phyloP scores from a whole-genome alignment of 768 basidiomycete species.

The Boletus subparvulus region DNA sequence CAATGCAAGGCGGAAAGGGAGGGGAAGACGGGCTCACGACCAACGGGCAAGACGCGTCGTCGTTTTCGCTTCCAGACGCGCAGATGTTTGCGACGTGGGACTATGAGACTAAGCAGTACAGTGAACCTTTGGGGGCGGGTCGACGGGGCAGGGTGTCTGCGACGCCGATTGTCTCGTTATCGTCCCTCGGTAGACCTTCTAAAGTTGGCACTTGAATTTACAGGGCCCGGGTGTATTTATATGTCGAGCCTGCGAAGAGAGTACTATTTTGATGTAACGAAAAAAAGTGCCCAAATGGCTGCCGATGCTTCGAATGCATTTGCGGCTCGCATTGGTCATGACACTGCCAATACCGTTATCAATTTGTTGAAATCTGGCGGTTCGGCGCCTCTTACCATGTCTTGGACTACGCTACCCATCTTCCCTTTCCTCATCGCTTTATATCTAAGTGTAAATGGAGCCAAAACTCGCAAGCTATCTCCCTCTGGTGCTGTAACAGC shows the following conservation, averaged over 20 bases:
- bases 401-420: slow-evolving; percentile 33
- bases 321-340: no score
- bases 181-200: slow-evolving; percentile 21
- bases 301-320: no score
- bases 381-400: slow-evolving; percentile 7
- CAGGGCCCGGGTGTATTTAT: neutral
- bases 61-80: slow-evolving; percentile 45
- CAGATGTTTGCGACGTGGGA: slow-evolving; percentile 52
- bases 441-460: slow-evolving; percentile 65
- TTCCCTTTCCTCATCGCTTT: slow-evolving; percentile 49
- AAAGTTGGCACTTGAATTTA: slow-evolving; percentile 20
- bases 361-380: no score
- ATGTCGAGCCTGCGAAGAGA: no score
- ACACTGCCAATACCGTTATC: no score
- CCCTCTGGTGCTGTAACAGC: slow-evolving; percentile 75
- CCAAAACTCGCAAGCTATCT: slow-evolving; percentile 72
- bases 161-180: slow-evolving; percentile 19
- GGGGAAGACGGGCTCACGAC: slow-evolving; percentile 21
- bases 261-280: no score
- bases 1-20: slow-evolving; percentile 20
- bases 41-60: slow-evolving; percentile 26
- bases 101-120: slow-evolving; percentile 44
- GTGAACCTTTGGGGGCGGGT: slow-evolving; percentile 35
- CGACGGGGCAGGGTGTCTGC: slow-evolving; percentile 27
- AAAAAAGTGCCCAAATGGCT: no score